Conservation (phyloP, 2,329 filamentous ascomycete species). For the Diaporthe capsici region DNA sequence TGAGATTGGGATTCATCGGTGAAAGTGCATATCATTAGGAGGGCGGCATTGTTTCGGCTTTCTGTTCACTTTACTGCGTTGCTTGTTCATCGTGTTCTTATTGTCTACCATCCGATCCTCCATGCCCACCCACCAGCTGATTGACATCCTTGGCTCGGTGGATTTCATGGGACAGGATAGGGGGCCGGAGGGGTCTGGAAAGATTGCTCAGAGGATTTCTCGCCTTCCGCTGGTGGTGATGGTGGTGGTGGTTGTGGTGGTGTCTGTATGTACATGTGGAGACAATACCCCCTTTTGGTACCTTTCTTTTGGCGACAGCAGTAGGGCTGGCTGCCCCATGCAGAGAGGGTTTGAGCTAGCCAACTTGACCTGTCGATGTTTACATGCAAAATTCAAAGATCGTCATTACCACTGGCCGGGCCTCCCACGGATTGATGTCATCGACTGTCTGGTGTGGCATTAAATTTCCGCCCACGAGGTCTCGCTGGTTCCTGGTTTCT, state of each 20-base stretch:
- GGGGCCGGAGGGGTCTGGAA: constrained; percentile 27
- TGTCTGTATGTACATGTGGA: constrained; percentile 17
- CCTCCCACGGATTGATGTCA: constrained; percentile 3
- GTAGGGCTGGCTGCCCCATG: constrained; percentile 9
- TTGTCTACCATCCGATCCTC: background rate
- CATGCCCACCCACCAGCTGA: background rate
- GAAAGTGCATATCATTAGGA: background rate
- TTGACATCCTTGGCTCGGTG: background rate
- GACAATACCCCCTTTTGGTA: constrained; percentile 22
- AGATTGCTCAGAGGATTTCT: constrained; percentile 29
- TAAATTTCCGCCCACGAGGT: background rate
- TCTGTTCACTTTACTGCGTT: constrained; percentile 1
- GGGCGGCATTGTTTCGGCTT: background rate
- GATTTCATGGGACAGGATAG: background rate
- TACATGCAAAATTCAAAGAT: background rate
- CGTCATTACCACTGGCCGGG: background rate
- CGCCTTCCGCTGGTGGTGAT: background rate
- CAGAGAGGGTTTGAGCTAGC: constrained; percentile 7
- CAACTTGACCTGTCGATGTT: constrained; percentile 1
- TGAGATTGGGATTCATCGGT: constrained; percentile 1
- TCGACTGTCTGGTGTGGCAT: background rate
- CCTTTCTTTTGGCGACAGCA: background rate
- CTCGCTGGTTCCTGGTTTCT: background rate
- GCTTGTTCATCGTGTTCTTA: background rate
- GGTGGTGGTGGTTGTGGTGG: background rate